Conservation (phyloP, 1,284 basidiomycete species). For the Leccinum subatratum region DNA sequence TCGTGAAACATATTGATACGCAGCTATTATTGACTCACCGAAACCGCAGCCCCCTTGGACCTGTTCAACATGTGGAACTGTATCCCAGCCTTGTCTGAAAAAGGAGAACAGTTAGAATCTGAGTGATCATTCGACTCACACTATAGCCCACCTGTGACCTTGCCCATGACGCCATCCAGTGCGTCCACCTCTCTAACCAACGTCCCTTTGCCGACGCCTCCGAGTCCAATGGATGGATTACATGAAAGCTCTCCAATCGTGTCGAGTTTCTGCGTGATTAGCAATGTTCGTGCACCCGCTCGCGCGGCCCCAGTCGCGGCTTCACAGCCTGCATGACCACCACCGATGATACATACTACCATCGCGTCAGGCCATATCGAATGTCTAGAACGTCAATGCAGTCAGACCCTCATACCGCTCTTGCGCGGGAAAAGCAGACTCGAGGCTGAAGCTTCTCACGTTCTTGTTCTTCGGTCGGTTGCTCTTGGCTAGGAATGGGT, state of each 20-base stretch:
- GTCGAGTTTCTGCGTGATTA: constrained; percentile 75
- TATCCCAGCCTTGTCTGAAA: constrained; percentile 76
- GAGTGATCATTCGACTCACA: background rate
- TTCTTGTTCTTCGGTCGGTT: background rate
- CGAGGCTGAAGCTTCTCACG: constrained; percentile 7
- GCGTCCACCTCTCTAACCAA: constrained; percentile 86
- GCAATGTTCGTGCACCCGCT: constrained; percentile 72
- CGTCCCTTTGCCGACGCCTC: constrained; percentile 86
- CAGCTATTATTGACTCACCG: constrained; percentile 48
- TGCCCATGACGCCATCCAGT: constrained; percentile 76
- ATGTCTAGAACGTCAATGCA: background rate
- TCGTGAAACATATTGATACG: background rate
- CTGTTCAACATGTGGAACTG: constrained; percentile 83
- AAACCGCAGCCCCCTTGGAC: constrained; percentile 84
- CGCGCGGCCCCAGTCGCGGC: constrained; percentile 82
- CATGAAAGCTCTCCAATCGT: constrained; percentile 87
- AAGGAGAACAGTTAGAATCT: background rate
- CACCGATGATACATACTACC: constrained; percentile 82
- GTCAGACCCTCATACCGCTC: constrained; percentile 26
- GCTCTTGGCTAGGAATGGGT: background rate
- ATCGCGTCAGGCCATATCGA: background rate
- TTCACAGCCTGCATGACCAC: constrained; percentile 88
- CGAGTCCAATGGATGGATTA: constrained; percentile 86
- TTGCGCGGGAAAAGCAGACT: background rate
- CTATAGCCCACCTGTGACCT: constrained; percentile 56